Base-by-base conservation (phyloP, 2,329 filamentous ascomycete species). In the Nemania sp. region DNA sequence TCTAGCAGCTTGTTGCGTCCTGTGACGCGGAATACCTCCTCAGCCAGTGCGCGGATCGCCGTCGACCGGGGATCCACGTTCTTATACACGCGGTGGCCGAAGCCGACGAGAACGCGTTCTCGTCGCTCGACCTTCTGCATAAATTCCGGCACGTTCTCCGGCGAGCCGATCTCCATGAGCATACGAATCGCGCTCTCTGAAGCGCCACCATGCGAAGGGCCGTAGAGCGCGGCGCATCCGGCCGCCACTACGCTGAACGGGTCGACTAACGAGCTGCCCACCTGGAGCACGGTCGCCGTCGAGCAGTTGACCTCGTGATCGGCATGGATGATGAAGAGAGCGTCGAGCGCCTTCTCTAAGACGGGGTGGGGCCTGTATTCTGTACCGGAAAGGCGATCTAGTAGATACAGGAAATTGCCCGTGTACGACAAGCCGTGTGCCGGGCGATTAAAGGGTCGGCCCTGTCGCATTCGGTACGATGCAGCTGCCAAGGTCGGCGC, bases 261-360 rank as follows among this genome's bases (percentile, higher is more conserved):
- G 66, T 86, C 84, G 0, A 85, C 80, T 11, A 86, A 71, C 0
- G 81, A 82, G 57, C 80, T 83, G 7, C 83, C 82, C 18, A 85
- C 82, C 58, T 85, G 81, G 15, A 86, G 73, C 34, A 84, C 78
- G 1, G 83, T 81, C 1, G 83, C 82, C 0, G 83, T 85, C 1
- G 81, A 82, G 67, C 82, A 80, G 65, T 85, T 84, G 70, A 86
- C 81, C 61, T 85, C 84, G 67, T 87, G 83, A 65, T 87, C 84
- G 2, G 82, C 80, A 63, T 84, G 82, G 21, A 86, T 77, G 55
- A 85, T 80, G 67, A 83, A 83, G 2, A 86, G 76, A 5, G 78
- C 77, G 54, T 85, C 81, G 15, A 86, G 72, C n/a, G 78, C 78
- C 64, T 77, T 78, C 50, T 80, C 80, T 7, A 85, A 72, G 3